Evolutionary conservation across 2,329 filamentous ascomycete genomes (phyloP), one percentile per base, ranked within the genome.

Genomic region (Penicillium sp.): DNA sequence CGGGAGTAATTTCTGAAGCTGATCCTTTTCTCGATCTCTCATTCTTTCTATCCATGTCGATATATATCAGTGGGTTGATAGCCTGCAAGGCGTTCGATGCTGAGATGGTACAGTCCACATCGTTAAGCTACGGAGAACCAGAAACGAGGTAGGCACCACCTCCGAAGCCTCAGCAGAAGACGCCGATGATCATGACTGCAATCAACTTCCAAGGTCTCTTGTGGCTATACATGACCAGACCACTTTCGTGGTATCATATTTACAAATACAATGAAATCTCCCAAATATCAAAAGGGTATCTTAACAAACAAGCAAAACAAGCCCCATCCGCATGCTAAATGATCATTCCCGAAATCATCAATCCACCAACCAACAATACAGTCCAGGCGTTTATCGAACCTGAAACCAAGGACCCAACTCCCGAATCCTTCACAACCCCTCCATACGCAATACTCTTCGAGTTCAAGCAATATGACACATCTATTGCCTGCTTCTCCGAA

Each of bases 381-480:
- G 11, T 22, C 44, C 49, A 52, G 4, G 18, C 26, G 29, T 18
- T 46, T 23, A 2, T 41, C 15, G 48, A 29, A n/a, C 46, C 25
- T 9, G 48, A 29, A 8, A 22, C n/a, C 22, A n/a, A 15, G 15
- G 20, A 29, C 3, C 5, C 23, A 15, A 26, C 43, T 20, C 40
- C 49, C 12, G 48, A 51, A n/a, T 15, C 43, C 20, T 51, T 47
- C 42, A 22, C 23, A 44, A 53, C 37, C 3, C 50, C 60, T 1
- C 55, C 59, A 54, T 62, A 53, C 12, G 55, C 23, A 12, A 62
- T 41, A 2, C n/a, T 12, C 15, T 55, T 22, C 8, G 55, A 41
- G 49, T 63, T 63, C 48, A 63, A 48, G 40, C 61, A 63, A 45
- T 63, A 62, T 35, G 54, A 54, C 2, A 62, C 55, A 4, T 31